Base-by-base conservation (phyloP, 345 rosid species). In the Arabidopsis arenosa region DNA sequence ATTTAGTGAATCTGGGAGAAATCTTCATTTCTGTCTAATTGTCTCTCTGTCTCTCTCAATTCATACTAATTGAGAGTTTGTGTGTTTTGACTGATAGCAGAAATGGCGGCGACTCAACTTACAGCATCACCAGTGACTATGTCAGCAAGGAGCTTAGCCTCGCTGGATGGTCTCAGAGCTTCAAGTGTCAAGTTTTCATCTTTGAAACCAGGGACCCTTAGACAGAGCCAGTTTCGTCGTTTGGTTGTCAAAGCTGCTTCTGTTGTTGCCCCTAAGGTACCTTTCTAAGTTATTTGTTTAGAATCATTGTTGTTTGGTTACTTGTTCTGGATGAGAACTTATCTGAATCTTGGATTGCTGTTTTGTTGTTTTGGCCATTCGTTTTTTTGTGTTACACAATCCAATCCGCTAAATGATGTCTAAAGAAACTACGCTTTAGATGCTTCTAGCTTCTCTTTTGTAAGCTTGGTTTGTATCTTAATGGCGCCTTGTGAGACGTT, bases 231-330 rank as follows among this genome's bases (percentile, higher is more conserved):
- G 18, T 79, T 85, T 56, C 84, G 80, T 13, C 54, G 83, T 23
- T 81, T 92, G 65, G 89, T 92, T 66, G 92, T 92, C 9, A 87
- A 79, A 80, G 98, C 99, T 61, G 97, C 98, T 55, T 73, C 94
- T 9, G 86, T 82, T 2, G 96, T 95, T n/a, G 97, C 98, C 57
- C 97, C 99, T 13, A 95, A 92, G 96, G 99, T 95, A 54, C 41
- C 35, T 43, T 6, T 37, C 26, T 60, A 40, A 5, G 2, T 63
- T 52, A 57, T 13, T 52, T 60, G 40, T 28, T 53, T 63, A 26
- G 13, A 3, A 35, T 63, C 47, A 9, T 41, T 15, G 0, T 28
- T 52, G 53, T 45, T 15, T 55, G 57, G 35, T 14, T n/a, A 36
- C 58, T 36, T 56, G 56, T 28, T 28, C 32, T 28, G 32, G 32